phyloP scores from a whole-genome alignment of 495 filamentous ascomycete species.

The Podospora pseudopauciseta region DNA sequence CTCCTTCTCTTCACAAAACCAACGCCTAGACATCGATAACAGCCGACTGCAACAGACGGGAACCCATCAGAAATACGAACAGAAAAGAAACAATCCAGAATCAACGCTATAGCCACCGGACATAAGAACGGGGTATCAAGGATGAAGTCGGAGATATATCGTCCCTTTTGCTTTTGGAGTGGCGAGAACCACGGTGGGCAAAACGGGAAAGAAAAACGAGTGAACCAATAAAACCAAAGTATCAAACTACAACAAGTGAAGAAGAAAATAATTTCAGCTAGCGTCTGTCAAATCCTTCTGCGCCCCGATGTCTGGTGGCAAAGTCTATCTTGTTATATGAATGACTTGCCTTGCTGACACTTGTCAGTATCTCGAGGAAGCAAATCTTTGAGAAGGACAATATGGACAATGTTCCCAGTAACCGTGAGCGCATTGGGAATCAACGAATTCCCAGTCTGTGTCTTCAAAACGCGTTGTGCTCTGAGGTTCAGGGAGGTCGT shows the following conservation, averaged over 20 bases:
- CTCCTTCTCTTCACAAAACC: not conserved
- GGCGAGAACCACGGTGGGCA: not conserved
- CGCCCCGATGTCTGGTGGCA: not conserved
- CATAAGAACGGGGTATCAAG: not conserved
- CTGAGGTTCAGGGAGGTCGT: not conserved
- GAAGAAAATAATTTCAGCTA: not conserved
- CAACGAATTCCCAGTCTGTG: not conserved
- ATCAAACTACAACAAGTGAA: not conserved
- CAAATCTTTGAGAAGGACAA: no score
- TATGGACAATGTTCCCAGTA: not conserved
- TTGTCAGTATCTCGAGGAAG: not conserved
- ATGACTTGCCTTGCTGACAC: not conserved
- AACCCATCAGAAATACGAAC: not conserved
- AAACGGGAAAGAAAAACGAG: not conserved
- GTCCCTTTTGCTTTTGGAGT: not conserved
- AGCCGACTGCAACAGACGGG: no score
- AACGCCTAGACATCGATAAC: no score
- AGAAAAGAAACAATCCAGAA: not conserved
- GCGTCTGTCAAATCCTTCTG: not conserved
- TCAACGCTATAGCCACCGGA: not conserved
- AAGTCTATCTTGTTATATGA: not conserved
- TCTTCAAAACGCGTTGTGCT: not conserved
- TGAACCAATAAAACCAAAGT: not conserved
- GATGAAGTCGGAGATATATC: not conserved
- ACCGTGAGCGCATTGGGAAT: not conserved